A percentile compares a stretch with the other conserved stretches of the same genome.
These are phyloP conservation scores for Diplocarpon rosae DNA, from an alignment of 2,329 filamentous ascomycete species.

Conservation along the genomic window DNA sequence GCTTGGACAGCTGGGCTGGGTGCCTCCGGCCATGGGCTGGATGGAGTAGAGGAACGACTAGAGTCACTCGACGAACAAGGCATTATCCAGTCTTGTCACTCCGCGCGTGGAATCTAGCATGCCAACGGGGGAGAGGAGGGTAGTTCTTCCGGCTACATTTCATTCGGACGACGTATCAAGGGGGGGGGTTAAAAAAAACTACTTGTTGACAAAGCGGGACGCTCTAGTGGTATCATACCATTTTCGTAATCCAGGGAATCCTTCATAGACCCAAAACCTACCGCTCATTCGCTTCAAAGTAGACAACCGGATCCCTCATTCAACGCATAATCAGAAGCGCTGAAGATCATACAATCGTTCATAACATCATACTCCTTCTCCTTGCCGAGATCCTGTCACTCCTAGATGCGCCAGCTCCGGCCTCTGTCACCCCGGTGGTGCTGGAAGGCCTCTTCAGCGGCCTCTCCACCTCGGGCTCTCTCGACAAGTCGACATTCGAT, in stretches of 20 bases:
- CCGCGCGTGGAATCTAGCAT: no score
- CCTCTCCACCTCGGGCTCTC: conserved; percentile 13
- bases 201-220: conserved; percentile 7
- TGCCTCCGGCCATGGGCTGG: neutral
- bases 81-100: neutral
- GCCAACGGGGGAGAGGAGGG: neutral
- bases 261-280: conserved; percentile 6
- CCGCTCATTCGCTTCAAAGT: conserved; percentile 1
- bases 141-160: neutral
- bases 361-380: conserved; percentile 29
- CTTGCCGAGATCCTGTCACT: conserved; percentile 23
- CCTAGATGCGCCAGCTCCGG: conserved; percentile 13
- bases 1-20: neutral
- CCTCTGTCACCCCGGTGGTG: conserved; percentile 9
- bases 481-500: conserved; percentile 6
- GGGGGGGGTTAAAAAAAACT: neutral
- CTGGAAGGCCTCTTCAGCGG: conserved; percentile 15
- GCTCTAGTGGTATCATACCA: conserved; percentile 25
- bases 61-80: neutral
- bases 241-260: conserved; percentile 11
- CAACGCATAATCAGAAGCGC: conserved; percentile 9
- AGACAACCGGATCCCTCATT: conserved; percentile 16
- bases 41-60: neutral
- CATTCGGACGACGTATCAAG: conserved; percentile 3
- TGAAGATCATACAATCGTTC: conserved; percentile 9